Percentiles rank a stretch among this genome's conserved stretches.
These are phyloP conservation scores for Grigorovia humatica DNA, from an alignment of 805 yeast genomes.

Conservation along the genomic window DNA sequence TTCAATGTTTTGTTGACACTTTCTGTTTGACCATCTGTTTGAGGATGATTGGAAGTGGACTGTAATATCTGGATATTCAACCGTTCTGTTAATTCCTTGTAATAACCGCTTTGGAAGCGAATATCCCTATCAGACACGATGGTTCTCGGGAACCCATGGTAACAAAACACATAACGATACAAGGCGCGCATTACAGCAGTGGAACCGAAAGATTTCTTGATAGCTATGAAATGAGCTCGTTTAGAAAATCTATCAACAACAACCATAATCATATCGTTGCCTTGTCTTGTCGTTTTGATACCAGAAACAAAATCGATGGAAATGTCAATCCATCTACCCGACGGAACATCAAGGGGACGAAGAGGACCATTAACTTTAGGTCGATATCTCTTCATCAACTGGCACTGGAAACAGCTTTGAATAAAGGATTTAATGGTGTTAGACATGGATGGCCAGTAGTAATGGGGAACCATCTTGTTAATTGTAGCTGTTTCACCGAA, in stretches of 20 bases:
- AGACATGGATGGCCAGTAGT: slow-evolving; percentile 6
- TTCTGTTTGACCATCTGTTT: too few species aligned
- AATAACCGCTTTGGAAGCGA: neutral
- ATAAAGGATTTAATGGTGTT: neutral
- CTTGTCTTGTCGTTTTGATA: slow-evolving; percentile 4
- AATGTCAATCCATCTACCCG: slow-evolving; percentile 12
- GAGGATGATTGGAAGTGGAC: too few species aligned
- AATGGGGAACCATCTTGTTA: slow-evolving; percentile 3
- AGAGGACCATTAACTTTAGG: slow-evolving; percentile 5
- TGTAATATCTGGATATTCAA: too few species aligned
- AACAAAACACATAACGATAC: slow-evolving; percentile 6
- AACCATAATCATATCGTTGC: slow-evolving; percentile 6
- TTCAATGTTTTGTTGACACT: too few species aligned
- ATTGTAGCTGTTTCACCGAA: slow-evolving; percentile 5
- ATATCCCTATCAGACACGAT: slow-evolving; percentile 5
- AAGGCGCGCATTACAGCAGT: slow-evolving; percentile 7
- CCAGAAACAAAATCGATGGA: slow-evolving; percentile 13
- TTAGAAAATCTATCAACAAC: slow-evolving; percentile 13
- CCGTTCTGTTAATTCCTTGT: too few species aligned
- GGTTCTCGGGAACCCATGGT: slow-evolving; percentile 10
- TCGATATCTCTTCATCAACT: slow-evolving; percentile 3
- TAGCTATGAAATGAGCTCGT: slow-evolving; percentile 9
- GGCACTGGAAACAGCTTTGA: slow-evolving; percentile 6
- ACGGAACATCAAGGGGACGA: slow-evolving; percentile 7
- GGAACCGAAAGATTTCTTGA: slow-evolving; percentile 4